Evolutionary conservation across 441 rosid genomes (phyloP).

Genomic region (Aleurites moluccanus): DNA sequence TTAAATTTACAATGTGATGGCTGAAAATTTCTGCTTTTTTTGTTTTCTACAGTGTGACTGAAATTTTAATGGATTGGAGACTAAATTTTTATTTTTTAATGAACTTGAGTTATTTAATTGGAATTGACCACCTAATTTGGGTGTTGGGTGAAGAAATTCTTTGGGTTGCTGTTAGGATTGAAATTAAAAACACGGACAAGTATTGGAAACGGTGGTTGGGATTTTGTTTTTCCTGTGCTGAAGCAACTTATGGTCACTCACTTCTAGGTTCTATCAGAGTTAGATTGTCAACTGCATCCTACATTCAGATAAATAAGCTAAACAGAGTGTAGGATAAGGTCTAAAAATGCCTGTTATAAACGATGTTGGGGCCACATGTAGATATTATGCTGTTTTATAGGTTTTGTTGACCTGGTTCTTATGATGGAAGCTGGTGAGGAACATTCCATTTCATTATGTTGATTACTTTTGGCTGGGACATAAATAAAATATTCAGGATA

Average conservation of each 20-base stretch:
- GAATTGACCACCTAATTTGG: not conserved
- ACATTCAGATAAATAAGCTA: not conserved
- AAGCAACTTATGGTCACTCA: no score
- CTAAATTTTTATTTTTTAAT: not conserved
- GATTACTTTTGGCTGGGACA: not conserved
- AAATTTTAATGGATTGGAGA: not conserved
- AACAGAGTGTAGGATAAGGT: not conserved
- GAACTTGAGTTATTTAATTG: conserved; percentile 3
- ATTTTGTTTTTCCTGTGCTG: no score
- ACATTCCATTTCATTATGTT: not conserved
- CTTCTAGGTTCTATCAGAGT: not conserved
- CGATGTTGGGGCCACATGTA: not conserved
- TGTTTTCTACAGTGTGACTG: not conserved
- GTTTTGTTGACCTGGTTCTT: not conserved
- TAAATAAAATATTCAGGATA: not conserved
- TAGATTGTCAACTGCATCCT: not conserved
- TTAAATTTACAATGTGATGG: not conserved
- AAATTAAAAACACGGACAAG: not conserved
- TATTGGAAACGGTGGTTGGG: no score
- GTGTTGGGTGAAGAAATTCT: conserved; percentile 1
- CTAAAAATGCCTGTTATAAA: not conserved
- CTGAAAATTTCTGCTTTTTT: not conserved
- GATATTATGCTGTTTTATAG: not conserved
- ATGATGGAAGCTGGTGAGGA: not conserved
- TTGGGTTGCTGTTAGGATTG: not conserved